Evolutionary conservation across 208 protist species (phyloP).

Genomic region (Crithidia sp.): DNA sequence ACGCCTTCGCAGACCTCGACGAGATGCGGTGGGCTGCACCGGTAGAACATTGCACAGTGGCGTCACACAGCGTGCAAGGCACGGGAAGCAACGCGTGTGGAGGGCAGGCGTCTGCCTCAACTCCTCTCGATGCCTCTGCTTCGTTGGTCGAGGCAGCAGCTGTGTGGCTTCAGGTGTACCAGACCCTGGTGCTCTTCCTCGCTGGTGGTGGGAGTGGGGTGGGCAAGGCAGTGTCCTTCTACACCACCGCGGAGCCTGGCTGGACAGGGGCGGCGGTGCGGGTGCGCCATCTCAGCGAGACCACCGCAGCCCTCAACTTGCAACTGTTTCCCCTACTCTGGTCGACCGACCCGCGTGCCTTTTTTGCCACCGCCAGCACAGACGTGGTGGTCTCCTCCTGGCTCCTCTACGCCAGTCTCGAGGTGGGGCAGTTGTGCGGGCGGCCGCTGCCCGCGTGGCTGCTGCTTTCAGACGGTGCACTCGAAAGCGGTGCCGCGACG

Average conservation of each 20-base stretch:
- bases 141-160: not conserved
- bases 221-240: not conserved
- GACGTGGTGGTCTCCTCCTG: conserved; percentile 7
- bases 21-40: not conserved
- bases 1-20: conserved; percentile 6
- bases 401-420: not conserved
- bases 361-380: conserved; percentile 2
- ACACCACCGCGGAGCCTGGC: conserved; percentile 4
- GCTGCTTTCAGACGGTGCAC: not conserved
- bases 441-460: not conserved
- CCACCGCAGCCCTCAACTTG: not conserved
- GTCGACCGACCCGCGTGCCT: conserved; percentile 20
- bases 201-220: conserved; percentile 1
- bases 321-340: conserved; percentile 19
- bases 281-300: not conserved
- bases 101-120: not conserved
- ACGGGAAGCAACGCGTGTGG: not conserved
- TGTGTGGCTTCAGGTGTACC: conserved; percentile 23
- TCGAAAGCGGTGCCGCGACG: not conserved
- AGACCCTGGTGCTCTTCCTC: conserved; percentile 15
- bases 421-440: conserved; percentile 7
- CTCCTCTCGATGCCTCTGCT: not conserved
- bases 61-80: not conserved
- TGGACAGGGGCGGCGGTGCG: conserved; percentile 18
- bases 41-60: not conserved